Evolutionary conservation across 495 filamentous ascomycete species (phyloP), one percentile per base, ranked within the genome.

Genomic region (Penicillium crystallinum): DNA sequence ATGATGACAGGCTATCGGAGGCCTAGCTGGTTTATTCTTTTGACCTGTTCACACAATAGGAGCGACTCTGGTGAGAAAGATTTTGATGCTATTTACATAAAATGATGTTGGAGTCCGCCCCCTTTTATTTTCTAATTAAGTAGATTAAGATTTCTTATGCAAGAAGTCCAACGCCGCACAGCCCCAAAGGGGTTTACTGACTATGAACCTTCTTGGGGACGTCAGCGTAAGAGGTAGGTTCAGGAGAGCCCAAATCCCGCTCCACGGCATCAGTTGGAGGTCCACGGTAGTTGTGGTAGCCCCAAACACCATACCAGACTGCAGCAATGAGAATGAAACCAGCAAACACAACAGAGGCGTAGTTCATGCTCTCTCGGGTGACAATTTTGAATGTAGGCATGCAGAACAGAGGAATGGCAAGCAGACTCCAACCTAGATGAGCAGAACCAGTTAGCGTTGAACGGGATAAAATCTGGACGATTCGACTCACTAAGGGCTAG

Each of bases 241-340:
- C 52, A 19, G 58, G 8, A 7, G 51, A 55, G 30, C 46, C 27
- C 29, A 27, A 44, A 37, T 64, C 49, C 29, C 21, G 49, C 19
- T 56, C 62, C 29, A 66, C 48, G 2, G 61, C 58, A 30, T 66
- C 64, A 27, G 61, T 62, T 27, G 62, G 62, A 3, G 65, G 65
- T 12, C 65, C 65, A 3, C 55, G 55, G 53, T 67, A 65, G 52
- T 65, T 65, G 25, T 61, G 30, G 46, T 68, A 78, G 23, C 85
- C 83, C 73, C 82, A 79, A 23, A 79, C 69, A 29, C 77, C 72
- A 68, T 88, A 87, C 81, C 83, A 86, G 8, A 76, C 64, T 17
- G 72, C 66, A 19, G 71, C 65, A 43, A 83, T 76, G 30, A 63
- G 34, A n/a, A 77, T 71, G 53, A 80, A 77, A 1, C 74, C 77